A percentile compares a stretch with the other conserved stretches of the same genome.
Conservation (phyloP, 768 basidiomycete species). For the Phylloporus sp. region DNA sequence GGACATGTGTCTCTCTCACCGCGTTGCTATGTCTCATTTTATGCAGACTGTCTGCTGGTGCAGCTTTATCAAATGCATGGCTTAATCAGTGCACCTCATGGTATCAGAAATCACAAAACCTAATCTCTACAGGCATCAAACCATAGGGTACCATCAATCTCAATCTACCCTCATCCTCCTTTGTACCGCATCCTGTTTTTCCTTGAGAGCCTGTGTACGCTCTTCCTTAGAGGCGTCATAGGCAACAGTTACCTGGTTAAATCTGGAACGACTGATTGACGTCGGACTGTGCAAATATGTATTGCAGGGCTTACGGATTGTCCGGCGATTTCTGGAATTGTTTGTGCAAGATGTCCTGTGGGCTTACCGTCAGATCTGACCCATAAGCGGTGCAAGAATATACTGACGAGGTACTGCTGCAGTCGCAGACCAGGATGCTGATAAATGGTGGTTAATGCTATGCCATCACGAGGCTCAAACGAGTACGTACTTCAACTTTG, state of each 20-base stretch:
- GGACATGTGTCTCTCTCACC: background rate
- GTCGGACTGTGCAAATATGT: slow-evolving; percentile 5
- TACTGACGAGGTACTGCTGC: slow-evolving; percentile 80
- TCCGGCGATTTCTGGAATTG: slow-evolving; percentile 96
- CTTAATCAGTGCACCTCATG: background rate
- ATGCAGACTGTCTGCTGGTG: background rate
- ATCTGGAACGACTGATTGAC: slow-evolving; percentile 41
- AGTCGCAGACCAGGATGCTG: slow-evolving; percentile 87
- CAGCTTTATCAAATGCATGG: background rate
- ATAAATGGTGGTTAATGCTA: slow-evolving; percentile 10
- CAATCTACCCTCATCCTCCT: slow-evolving; percentile 52
- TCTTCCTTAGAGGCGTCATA: slow-evolving; percentile 91
- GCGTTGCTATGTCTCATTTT: slow-evolving; percentile 13
- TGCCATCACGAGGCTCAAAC: background rate
- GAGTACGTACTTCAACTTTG: slow-evolving; percentile 60
- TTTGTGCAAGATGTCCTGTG: slow-evolving; percentile 81
- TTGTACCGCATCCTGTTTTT: slow-evolving; percentile 61
- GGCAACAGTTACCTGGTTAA: slow-evolving; percentile 74
- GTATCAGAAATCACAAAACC: slow-evolving; percentile 4
- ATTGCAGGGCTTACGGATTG: slow-evolving; percentile 65
- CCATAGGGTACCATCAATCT: slow-evolving; percentile 2
- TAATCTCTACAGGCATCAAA: slow-evolving; percentile 1
- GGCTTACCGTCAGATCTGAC: slow-evolving; percentile 4
- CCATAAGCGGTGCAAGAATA: background rate
- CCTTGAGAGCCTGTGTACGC: slow-evolving; percentile 69